Evolutionary conservation across 768 basidiomycete species (phyloP).

Genomic region (Mrakia hoshinonis): DNA sequence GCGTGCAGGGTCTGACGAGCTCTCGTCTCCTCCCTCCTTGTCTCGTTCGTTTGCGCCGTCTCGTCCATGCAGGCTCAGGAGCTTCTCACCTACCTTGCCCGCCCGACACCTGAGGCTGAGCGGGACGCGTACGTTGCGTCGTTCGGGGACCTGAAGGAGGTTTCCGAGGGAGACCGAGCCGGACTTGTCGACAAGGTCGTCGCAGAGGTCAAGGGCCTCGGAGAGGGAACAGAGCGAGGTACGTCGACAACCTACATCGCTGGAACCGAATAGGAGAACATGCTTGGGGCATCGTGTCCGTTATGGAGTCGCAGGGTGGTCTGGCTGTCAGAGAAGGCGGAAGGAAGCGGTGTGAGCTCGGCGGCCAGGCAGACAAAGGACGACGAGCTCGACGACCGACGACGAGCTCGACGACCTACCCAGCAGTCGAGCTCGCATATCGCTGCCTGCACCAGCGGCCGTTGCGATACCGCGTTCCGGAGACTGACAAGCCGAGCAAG

Average conservation of each 20-base stretch:
- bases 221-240: constrained; percentile 74
- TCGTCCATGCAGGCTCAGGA: constrained; percentile 55
- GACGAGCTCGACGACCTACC: too few species aligned
- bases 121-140: constrained; percentile 55
- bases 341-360: too few species aligned
- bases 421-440: too few species aligned
- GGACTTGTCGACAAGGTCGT: constrained; percentile 55
- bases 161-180: constrained; percentile 1
- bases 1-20: neutral
- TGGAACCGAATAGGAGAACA: too few species aligned
- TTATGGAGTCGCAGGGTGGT: too few species aligned
- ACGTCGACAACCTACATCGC: constrained; percentile 37
- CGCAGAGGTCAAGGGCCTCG: constrained; percentile 56
- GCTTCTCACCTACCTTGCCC: constrained; percentile 63
- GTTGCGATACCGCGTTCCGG: too few species aligned
- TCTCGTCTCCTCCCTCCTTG: neutral
- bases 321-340: too few species aligned
- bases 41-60: neutral
- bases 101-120: constrained; percentile 60
- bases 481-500: too few species aligned
- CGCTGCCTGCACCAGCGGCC: too few species aligned
- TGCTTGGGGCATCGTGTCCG: too few species aligned
- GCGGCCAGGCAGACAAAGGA: too few species aligned
- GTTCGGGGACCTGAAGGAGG: constrained; percentile 55
- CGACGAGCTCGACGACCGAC: too few species aligned